Percentiles rank a stretch among this genome's conserved stretches.
Conservation (phyloP, 352 stramenopile species). For the Pythium coloratum region DNA sequence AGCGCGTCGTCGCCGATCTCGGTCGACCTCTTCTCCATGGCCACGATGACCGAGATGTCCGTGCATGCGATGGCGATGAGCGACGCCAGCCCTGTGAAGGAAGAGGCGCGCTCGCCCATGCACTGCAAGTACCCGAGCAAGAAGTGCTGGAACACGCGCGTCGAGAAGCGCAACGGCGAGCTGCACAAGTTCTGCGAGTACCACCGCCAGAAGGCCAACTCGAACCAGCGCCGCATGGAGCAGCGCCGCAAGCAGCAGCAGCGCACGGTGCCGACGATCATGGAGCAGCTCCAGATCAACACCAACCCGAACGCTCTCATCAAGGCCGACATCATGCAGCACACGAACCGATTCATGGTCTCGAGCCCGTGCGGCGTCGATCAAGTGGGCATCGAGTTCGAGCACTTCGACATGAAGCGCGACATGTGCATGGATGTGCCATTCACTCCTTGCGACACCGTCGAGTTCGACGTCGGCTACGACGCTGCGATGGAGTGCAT, state of each 20-base stretch:
- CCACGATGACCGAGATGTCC: conserved; percentile 8
- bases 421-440: conserved; percentile 71
- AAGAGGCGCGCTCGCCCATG: conserved; percentile 22
- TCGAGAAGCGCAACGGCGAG: conserved; percentile 81
- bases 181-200: conserved; percentile 88
- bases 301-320: conserved; percentile 6
- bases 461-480: conserved; percentile 66
- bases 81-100: neutral
- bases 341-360: conserved; percentile 27
- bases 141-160: conserved; percentile 79
- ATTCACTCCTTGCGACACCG: conserved; percentile 29
- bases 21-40: conserved; percentile 25
- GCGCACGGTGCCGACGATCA: conserved; percentile 23
- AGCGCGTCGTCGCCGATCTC: conserved; percentile 24
- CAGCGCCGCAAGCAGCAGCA: conserved; percentile 66
- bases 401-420: conserved; percentile 17
- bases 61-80: conserved; percentile 1
- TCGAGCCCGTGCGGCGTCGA: conserved; percentile 59
- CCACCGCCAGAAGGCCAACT: conserved; percentile 83
- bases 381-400: conserved; percentile 29
- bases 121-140: conserved; percentile 76
- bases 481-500: conserved; percentile 77
- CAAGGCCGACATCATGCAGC: conserved; percentile 24
- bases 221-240: conserved; percentile 84
- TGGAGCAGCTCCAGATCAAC: conserved; percentile 24